Base-by-base conservation (phyloP, 441 rosid genomes). In the Adansonia grandidieri region DNA sequence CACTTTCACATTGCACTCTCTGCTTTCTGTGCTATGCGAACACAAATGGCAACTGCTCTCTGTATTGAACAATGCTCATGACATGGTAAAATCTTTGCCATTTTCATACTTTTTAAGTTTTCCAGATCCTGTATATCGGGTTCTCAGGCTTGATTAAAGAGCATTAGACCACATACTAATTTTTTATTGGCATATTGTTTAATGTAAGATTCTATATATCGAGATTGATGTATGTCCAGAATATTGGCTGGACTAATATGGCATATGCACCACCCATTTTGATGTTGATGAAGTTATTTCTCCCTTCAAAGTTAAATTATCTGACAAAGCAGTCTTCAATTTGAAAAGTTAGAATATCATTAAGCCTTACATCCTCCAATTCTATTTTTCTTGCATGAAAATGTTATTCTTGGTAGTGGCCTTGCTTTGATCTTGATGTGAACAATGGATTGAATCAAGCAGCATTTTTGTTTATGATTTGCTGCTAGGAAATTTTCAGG, bases 171-270 rank as follows among this genome's bases (percentile, higher is more conserved):
- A 14, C 67, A 74, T 60, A 14, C 68, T 60, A 44, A 44, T 58
- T 44, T 74, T 0, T 47, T 58, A 42, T 74, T 58, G 57, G 28
- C 28, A 24, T 24, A 24, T 37, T 66, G 28, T 24, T 24, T 44
- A 22, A 24, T 22, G 15, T 7, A 47, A 44, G 68, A 22, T 44
- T 10, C 5, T 48, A 44, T 74, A 62, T 44, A 11, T 45, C 4
- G 42, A 44, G 53, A 47, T n/a, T 44, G 53, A 61, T 19, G 68
- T n/a, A 17, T 74, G 69, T 44, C 77, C 77, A 60, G 77, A 57
- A 61, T 61, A 24, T 60, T 44, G 50, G 6, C 56, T 74, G 77
- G 56, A 61, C 11, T 44, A 28, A 42, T 22, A 57, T 57, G 9
- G 19, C 1, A 40, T 60, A 24, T 60, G 14, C 69, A 60, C 42